phyloP scores from a whole-genome alignment of 139 green algal genomes.

The Chlamydomonas sphaeroides region DNA sequence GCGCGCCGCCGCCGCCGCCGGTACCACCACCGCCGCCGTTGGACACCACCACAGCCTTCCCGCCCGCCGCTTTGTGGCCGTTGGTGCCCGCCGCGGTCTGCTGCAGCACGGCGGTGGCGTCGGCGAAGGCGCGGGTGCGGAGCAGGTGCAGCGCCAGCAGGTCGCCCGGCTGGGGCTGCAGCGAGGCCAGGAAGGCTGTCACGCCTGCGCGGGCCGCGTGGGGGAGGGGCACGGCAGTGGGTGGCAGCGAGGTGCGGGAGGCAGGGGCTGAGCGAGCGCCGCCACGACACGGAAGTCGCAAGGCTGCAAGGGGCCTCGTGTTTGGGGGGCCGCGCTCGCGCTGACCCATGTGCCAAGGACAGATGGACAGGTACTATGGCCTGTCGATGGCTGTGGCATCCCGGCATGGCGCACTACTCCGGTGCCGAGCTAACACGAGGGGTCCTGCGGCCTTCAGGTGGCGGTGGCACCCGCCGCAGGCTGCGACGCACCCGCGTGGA shows the following conservation, averaged over 20 bases:
- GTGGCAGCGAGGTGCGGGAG: too few species aligned
- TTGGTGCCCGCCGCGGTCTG: neutral
- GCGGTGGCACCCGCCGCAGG: neutral
- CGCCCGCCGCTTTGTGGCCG: neutral
- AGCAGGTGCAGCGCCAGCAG: constrained; percentile 53
- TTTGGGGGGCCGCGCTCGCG: too few species aligned
- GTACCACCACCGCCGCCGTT: neutral
- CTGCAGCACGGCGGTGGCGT: constrained; percentile 21
- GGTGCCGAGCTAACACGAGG: too few species aligned
- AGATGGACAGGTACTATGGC: too few species aligned
- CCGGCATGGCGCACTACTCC: too few species aligned
- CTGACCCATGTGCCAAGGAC: too few species aligned
- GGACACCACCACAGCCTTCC: neutral
- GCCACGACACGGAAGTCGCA: too few species aligned
- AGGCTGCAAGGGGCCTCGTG: too few species aligned
- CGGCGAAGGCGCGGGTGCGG: constrained; percentile 5
- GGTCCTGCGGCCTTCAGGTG: too few species aligned
- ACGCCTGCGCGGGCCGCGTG: constrained; percentile 28
- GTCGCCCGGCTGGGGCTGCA: constrained; percentile 10
- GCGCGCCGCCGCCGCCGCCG: neutral
- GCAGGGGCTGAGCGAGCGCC: too few species aligned
- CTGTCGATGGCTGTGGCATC: too few species aligned
- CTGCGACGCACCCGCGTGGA: constrained; percentile 23
- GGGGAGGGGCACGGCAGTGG: too few species aligned
- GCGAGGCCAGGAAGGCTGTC: constrained; percentile 44